A percentile compares a stretch with the other conserved stretches of the same genome.
Evolutionary conservation across 192 early-diverging fungal species (phyloP).

Genomic region (Rhizophagus prolifer): DNA sequence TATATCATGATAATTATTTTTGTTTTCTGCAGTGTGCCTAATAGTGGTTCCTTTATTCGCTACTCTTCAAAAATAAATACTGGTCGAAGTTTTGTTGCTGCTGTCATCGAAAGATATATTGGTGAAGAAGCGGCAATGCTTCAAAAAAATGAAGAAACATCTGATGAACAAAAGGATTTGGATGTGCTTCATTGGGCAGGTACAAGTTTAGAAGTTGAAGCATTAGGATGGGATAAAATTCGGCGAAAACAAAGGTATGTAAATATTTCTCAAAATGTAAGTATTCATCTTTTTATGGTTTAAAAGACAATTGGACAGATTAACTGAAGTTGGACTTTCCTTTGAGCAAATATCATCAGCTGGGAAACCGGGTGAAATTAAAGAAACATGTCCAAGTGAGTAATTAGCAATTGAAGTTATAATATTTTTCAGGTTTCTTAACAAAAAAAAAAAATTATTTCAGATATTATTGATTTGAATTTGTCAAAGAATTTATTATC

Average conservation of each 20-base stretch:
- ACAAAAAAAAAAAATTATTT: neutral
- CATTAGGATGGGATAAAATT: constrained; percentile 55
- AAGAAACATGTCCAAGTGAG: constrained; percentile 36
- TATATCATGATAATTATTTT: neutral
- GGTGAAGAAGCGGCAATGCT: neutral
- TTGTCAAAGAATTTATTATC: constrained; percentile 53
- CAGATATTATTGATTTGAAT: constrained; percentile 55
- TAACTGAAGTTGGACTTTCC: constrained; percentile 39
- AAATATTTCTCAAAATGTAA: neutral
- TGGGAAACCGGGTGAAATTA: constrained; percentile 38
- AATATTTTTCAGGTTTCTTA: no score
- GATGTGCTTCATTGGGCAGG: constrained; percentile 43
- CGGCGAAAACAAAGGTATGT: constrained; percentile 43
- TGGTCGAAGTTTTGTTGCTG: constrained; percentile 43
- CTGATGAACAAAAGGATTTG: constrained; percentile 34
- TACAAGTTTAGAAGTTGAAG: constrained; percentile 49
- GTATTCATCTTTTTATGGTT: neutral
- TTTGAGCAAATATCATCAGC: constrained; percentile 42
- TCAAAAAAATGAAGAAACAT: constrained; percentile 13
- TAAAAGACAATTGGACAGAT: constrained; percentile 30
- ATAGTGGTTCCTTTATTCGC: constrained; percentile 57
- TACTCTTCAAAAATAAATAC: constrained; percentile 42
- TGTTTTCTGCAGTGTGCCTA: constrained; percentile 35
- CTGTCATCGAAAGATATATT: constrained; percentile 48
- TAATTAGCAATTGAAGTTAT: constrained; percentile 21